These are phyloP conservation scores for Rhazya stricta DNA, from an alignment of 257 asterid genomes.

Conservation along the genomic window DNA sequence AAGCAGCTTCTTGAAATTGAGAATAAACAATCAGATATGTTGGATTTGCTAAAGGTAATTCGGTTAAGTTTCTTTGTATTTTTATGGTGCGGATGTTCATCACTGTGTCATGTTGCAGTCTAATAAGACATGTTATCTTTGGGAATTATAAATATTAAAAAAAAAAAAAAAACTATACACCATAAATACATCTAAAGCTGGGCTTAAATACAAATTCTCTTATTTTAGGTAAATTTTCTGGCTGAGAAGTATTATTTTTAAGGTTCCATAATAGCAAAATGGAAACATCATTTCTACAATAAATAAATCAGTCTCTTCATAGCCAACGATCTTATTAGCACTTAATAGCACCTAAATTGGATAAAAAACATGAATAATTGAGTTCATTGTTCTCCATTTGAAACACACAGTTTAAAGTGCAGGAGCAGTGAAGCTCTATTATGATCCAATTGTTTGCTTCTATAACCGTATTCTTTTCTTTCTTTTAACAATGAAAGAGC, in stretches of 20 bases:
- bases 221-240: neutral
- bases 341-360: neutral
- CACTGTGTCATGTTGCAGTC: neutral
- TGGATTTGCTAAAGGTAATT: constrained; percentile 77
- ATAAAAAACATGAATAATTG: neutral
- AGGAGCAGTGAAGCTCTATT: neutral
- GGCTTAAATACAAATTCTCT: neutral
- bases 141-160: no score
- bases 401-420: neutral
- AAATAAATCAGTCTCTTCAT: neutral
- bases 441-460: neutral
- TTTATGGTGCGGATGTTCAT: neutral
- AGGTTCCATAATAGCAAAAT: neutral
- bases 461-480: neutral
- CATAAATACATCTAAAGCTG: neutral
- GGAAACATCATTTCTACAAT: neutral
- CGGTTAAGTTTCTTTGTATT: constrained; percentile 6
- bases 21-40: constrained; percentile 67
- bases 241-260: neutral
- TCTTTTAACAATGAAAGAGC: neutral
- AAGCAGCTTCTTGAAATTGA: constrained; percentile 86
- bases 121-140: neutral
- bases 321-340: neutral
- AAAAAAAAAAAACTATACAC: neutral
- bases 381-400: neutral